Evolutionary conservation across 1,284 basidiomycete species (phyloP).

Genomic region (Puccinia horiana): DNA sequence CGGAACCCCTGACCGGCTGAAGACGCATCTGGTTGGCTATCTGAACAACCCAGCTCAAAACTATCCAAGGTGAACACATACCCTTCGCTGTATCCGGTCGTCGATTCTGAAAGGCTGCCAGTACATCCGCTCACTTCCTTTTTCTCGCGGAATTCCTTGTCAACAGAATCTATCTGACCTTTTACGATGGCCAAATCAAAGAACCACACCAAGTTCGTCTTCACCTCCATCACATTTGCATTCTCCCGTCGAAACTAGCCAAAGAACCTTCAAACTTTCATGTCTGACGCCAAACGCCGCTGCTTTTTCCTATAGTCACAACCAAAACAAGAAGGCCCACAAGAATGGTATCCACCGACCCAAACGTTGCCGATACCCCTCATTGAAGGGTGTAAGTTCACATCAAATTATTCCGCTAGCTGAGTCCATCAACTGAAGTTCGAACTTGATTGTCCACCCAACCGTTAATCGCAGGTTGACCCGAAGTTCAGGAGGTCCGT

Average conservation of each 20-base stretch:
- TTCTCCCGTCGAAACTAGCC: background rate
- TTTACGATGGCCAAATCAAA: conserved; percentile 49
- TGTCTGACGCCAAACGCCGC: background rate
- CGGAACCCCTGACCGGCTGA: background rate
- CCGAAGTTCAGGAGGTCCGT: conserved; percentile 45
- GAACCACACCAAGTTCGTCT: conserved; percentile 49
- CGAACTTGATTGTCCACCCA: background rate
- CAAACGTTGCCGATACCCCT: conserved; percentile 34
- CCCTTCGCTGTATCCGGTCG: background rate
- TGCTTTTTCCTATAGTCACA: conserved; percentile 26
- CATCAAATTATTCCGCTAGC: background rate
- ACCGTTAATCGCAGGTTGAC: conserved; percentile 27
- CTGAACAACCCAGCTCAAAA: background rate
- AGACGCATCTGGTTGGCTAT: background rate
- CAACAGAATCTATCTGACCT: background rate
- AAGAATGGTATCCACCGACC: conserved; percentile 48
- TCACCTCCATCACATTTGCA: background rate
- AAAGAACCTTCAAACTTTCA: background rate
- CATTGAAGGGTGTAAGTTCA: conserved; percentile 44
- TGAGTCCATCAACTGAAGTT: background rate
- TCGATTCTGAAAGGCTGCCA: background rate
- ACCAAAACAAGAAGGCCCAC: conserved; percentile 49
- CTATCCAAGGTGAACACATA: background rate
- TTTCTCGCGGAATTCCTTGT: background rate
- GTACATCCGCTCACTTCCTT: background rate